These are phyloP conservation scores for Metschnikowia sp. DNA, from an alignment of 805 yeast genomes.

Conservation along the genomic window DNA sequence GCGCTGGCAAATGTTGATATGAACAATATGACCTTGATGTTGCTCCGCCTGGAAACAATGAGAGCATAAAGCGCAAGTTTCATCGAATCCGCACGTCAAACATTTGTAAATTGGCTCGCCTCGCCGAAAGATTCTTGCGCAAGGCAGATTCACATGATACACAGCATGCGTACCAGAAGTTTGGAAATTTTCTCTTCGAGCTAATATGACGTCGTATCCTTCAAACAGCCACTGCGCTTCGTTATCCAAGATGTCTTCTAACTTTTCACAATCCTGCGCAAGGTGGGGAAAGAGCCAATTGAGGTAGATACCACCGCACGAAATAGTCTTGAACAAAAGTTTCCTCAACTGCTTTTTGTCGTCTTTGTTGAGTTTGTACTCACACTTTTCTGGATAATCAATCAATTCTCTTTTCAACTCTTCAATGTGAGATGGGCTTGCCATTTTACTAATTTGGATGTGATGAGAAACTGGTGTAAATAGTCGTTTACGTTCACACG, in stretches of 20 bases:
- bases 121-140: conserved; percentile 65
- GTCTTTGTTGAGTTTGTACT: conserved; percentile 28
- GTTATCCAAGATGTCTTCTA: conserved; percentile 16
- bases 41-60: conserved; percentile 66
- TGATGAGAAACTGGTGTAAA: too few relatives aligned
- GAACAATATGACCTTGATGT: conserved; percentile 72
- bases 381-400: conserved; percentile 32
- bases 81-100: conserved; percentile 72
- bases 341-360: conserved; percentile 35
- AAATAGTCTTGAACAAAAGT: conserved; percentile 42
- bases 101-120: conserved; percentile 86
- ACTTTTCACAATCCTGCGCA: background rate
- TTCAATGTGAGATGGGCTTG: conserved; percentile 2
- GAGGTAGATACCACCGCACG: conserved; percentile 40
- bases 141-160: conserved; percentile 63
- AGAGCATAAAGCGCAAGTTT: conserved; percentile 79
- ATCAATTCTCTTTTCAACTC: conserved; percentile 31
- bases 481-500: too few relatives aligned
- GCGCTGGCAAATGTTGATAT: conserved; percentile 58
- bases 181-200: conserved; percentile 4
- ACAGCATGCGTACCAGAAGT: conserved; percentile 22
- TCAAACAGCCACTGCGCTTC: conserved; percentile 33
- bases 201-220: conserved; percentile 22
- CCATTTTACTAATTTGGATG: background rate
- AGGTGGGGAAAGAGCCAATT: conserved; percentile 37